These are phyloP conservation scores for Fraxinus excelsior DNA, from an alignment of 257 asterid genomes.

Conservation along the genomic window DNA sequence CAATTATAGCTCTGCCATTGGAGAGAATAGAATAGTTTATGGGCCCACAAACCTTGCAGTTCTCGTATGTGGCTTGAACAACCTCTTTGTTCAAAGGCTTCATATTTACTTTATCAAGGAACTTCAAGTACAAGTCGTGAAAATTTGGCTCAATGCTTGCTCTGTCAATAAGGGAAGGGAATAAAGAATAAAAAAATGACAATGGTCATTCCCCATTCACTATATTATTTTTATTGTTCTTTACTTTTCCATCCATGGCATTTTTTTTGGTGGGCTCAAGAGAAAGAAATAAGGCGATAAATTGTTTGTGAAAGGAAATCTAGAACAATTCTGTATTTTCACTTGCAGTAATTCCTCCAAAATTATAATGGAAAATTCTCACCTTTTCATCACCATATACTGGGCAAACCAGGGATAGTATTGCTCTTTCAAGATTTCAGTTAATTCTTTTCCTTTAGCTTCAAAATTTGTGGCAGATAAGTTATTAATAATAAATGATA, in stretches of 20 bases:
- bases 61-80: constrained; percentile 88
- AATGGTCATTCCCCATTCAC: not conserved
- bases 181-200: constrained; percentile 17
- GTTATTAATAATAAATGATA: constrained; percentile 83
- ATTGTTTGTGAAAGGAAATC: not conserved
- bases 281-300: not conserved
- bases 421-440: constrained; percentile 71
- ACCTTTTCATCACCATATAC: constrained; percentile 99
- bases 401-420: constrained; percentile 97
- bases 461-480: constrained; percentile 81
- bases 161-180: constrained; percentile 45
- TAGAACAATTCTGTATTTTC: constrained; percentile 1
- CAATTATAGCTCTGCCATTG: not conserved
- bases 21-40: not conserved
- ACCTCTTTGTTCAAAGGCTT: constrained; percentile 76
- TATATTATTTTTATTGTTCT: not conserved
- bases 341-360: not conserved
- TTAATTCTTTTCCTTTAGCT: constrained; percentile 86
- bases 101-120: constrained; percentile 81
- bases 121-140: constrained; percentile 97
- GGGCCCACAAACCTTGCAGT: constrained; percentile 78
- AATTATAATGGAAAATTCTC: constrained; percentile 13
- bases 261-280: not conserved
- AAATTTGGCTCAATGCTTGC: constrained; percentile 98
- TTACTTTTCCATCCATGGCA: not conserved